Conservation (phyloP, 306 rosid species). For the Acmispon strigosus region DNA sequence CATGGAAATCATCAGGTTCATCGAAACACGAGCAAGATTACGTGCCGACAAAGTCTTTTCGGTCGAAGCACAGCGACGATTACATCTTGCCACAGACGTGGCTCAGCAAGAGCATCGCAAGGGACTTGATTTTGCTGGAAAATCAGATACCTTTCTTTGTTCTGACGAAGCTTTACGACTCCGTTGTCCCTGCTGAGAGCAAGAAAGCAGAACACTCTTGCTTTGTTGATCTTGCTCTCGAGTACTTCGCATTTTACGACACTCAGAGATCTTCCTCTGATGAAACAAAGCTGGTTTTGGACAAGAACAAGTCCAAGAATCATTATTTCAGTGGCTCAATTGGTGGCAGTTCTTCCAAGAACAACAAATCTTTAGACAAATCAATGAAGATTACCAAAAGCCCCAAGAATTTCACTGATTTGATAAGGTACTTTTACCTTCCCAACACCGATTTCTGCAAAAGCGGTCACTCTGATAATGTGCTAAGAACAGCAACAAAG, state of each 20-base stretch:
- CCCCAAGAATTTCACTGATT: slow-evolving; percentile 39
- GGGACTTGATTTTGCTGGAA: slow-evolving; percentile 44
- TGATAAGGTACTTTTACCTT: slow-evolving; percentile 39
- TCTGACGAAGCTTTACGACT: slow-evolving; percentile 14
- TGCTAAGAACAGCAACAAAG: slow-evolving; percentile 30
- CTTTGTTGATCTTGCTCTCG: slow-evolving; percentile 21
- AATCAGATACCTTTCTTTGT: slow-evolving; percentile 49
- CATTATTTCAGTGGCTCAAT: background rate
- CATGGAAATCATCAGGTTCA: background rate
- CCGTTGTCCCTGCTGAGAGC: background rate
- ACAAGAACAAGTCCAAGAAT: background rate
- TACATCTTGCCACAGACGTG: slow-evolving; percentile 34
- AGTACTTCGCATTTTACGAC: slow-evolving; percentile 21
- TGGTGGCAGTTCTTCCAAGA: background rate
- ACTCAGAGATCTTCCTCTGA: background rate
- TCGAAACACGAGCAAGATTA: background rate
- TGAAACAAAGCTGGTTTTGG: slow-evolving; percentile 9
- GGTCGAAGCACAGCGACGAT: slow-evolving; percentile 4
- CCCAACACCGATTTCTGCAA: background rate
- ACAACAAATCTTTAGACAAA: background rate
- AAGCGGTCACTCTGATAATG: background rate
- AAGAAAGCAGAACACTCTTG: background rate
- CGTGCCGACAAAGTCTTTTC: slow-evolving; percentile 3
- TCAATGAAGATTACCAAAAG: background rate
- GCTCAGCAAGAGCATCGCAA: slow-evolving; percentile 27